Evolutionary conservation across 257 asterid species (phyloP), one percentile per base, ranked within the genome.

Genomic region (Lycium ferocissimum): DNA sequence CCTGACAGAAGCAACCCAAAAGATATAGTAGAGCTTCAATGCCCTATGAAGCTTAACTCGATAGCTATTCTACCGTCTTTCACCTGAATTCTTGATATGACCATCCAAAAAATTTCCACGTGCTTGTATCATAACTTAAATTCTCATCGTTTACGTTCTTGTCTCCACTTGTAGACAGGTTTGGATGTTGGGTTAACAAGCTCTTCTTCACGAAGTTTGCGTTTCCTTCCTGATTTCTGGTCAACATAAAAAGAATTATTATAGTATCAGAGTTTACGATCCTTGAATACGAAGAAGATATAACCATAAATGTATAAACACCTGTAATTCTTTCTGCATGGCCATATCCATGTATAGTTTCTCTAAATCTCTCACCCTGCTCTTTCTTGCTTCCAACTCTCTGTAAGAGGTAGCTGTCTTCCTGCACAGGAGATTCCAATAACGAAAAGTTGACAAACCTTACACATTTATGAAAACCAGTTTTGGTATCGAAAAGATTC

Each of bases 261-360:
- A 11, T 57, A 81, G 15, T 35, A 72, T 9, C 54, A 54, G 3
- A 53, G 4, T 18, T 65, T 59, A 26, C 33, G 33, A 26, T 40
- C 14, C 1, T 56, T 17, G 81, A 75, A 75, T 75, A 75, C 45
- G 2, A 53, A 17, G 38, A 61, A 35, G 6, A 58, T n/a, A 37
- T 7, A 58, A 81, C 56, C 13, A 8, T 45, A 17, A 20, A 22
- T 20, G 17, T 15, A 18, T 9, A 7, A 1, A 40, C 18, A 94
- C 98, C 98, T 94, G 98, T 83, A 94, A 38, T 87, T 96, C 99
- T 88, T 91, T 94, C 90, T 94, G 96, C 97, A 94, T 84, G 26
- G 95, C 71, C 98, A 94, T 94, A 38, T 94, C 97, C 90, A 72
- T 89, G 91, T 90, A 91, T 63, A 94, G 84, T 88, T 92, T 94